Evolutionary conservation across 164 flowering plant genomes (phyloP), one percentile per base, ranked within the genome.

Genomic region (Chloranthus sessilifolius): DNA sequence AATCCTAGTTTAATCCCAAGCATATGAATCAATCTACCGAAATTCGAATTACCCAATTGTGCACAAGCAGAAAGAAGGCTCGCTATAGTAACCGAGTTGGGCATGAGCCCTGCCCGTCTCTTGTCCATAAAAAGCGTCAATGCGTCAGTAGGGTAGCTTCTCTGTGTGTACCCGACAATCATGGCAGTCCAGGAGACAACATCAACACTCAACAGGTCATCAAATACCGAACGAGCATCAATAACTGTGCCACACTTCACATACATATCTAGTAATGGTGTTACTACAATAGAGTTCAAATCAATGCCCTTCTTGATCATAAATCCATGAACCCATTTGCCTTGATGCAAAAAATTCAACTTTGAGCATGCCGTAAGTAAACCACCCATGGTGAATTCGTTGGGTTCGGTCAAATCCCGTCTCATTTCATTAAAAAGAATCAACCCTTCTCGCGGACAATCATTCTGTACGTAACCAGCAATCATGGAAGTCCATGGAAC

Each of bases 401-500:
- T 85, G 12, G 75, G 78, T 38, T 72, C 71, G 26, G 76, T 68
- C 29, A 52, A 35, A 8, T 61, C 66, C 33, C 58, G 66, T 51
- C 85, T 72, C 95, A 85, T 83, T 46, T 67, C 53, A 63, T 81
- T 88, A 26, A 83, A 85, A 67, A 83, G 65, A 23, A 51, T 14
- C 66, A 88, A 56, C 39, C 70, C 88, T 50, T 88, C 79, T 40
- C 60, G 53, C 7, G 67, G 43, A 47, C 74, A 78, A 39, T 59
- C 79, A 59, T 83, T 81, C 64, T 74, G 80, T 23, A 79, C 78
- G 66, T 76, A 87, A 7, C 80, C 89, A 1, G 56, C 68, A 52
- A 86, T 79, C 82, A 86, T 72, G 1, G 90, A 79, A 42, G 82
- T 83, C 86, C 88, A 86, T 20, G 72, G 77, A 47, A 83, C 82